These are phyloP conservation scores for Salix caprea DNA, from an alignment of 345 rosid genomes.

Conservation along the genomic window DNA sequence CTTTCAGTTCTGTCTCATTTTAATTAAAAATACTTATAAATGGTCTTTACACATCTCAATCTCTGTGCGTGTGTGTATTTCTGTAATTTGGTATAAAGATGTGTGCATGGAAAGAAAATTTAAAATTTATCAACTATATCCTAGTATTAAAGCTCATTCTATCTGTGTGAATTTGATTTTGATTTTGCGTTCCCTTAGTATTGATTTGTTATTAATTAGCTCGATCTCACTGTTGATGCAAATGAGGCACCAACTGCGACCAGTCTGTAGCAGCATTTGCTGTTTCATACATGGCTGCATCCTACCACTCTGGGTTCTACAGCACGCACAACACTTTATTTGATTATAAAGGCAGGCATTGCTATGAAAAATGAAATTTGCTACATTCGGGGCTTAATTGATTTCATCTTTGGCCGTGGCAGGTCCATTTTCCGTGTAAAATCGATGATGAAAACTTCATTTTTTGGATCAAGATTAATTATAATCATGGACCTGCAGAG, in stretches of 20 bases:
- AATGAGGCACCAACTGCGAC: constrained; percentile 87
- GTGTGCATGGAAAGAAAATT: no score
- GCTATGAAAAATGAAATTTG: constrained; percentile 58
- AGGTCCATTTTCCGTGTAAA: constrained; percentile 61
- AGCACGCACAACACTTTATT: constrained; percentile 90
- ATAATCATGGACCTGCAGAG: constrained; percentile 32
- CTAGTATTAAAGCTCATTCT: background rate
- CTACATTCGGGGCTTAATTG: constrained; percentile 90
- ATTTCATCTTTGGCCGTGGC: constrained; percentile 91
- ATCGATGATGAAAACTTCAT: background rate
- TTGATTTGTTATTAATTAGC: no score
- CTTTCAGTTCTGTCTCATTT: background rate
- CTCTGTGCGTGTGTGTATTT: no score
- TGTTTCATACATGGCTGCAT: constrained; percentile 66
- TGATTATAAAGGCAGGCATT: constrained; percentile 94
- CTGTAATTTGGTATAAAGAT: no score
- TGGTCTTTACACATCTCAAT: background rate
- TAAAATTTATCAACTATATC: no score
- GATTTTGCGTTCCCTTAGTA: background rate
- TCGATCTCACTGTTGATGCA: constrained; percentile 15
- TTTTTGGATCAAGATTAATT: background rate
- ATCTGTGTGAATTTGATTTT: background rate
- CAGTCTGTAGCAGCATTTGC: constrained; percentile 79
- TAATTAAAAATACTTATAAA: no score
- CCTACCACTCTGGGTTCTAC: constrained; percentile 83